These are phyloP conservation scores for Alternaria novae-zelandiae DNA, from an alignment of 2,329 filamentous ascomycete genomes.

Conservation along the genomic window DNA sequence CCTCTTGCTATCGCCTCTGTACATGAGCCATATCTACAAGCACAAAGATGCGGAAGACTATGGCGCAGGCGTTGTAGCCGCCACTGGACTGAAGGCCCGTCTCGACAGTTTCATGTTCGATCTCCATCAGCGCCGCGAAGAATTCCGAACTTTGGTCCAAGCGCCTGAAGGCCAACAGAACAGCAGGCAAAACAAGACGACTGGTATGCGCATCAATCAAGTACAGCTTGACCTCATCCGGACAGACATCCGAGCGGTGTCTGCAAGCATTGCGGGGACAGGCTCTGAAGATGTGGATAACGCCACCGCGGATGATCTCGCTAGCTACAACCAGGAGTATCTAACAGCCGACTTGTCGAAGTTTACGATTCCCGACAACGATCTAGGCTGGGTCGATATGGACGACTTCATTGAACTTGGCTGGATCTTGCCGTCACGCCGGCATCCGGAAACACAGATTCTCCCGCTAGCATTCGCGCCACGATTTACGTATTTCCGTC, in stretches of 20 bases:
- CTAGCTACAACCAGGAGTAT: conserved; percentile 60
- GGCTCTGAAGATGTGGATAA: conserved; percentile 75
- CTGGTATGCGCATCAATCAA: conserved; percentile 93
- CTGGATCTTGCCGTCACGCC: conserved; percentile 90
- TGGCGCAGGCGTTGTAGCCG: conserved; percentile 77
- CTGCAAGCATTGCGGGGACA: conserved; percentile 84
- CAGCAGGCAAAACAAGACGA: conserved; percentile 80
- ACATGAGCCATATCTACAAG: conserved; percentile 97
- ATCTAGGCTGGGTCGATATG: conserved; percentile 98
- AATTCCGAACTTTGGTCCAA: conserved; percentile 82
- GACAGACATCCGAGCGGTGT: conserved; percentile 91
- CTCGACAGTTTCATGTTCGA: conserved; percentile 98
- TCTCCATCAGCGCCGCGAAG: conserved; percentile 89
- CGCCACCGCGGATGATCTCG: conserved; percentile 67
- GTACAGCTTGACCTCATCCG: conserved; percentile 91
- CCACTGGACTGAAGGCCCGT: conserved; percentile 94
- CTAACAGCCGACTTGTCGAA: conserved; percentile 71
- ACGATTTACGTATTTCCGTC: conserved; percentile 95
- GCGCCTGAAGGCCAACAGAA: conserved; percentile 61
- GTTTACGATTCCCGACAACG: conserved; percentile 94
- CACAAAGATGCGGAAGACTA: conserved; percentile 95
- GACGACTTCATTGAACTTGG: conserved; percentile 98
- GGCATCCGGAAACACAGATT: conserved; percentile 92
- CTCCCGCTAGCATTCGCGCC: conserved; percentile 90
- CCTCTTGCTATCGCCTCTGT: conserved; percentile 86